Conservation (phyloP, 805 yeast genomes). For the Lachancea cidri region DNA sequence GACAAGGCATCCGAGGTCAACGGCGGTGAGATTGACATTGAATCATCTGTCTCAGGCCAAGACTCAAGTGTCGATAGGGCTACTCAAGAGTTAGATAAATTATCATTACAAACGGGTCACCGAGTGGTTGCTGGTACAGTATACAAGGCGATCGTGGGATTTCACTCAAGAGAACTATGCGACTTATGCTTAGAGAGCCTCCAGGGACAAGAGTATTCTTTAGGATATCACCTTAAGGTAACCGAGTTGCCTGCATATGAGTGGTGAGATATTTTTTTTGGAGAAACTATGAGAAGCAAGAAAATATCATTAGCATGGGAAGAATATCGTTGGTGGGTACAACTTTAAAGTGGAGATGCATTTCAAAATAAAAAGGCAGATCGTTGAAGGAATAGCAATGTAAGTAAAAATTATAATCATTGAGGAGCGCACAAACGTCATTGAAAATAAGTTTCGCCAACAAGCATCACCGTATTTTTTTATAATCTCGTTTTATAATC, state of each 20-base stretch:
- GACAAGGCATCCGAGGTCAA: neutral
- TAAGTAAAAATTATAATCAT: neutral
- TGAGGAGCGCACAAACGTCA: too few species aligned
- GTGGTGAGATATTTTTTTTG: constrained; percentile 1
- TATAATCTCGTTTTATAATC: too few species aligned
- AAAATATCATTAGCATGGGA: neutral
- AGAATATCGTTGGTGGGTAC: too few species aligned
- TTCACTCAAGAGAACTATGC: constrained; percentile 27
- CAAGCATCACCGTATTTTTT: too few species aligned
- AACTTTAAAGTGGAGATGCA: too few species aligned
- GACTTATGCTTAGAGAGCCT: constrained; percentile 23
- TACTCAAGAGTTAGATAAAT: neutral
- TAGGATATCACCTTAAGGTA: constrained; percentile 25
- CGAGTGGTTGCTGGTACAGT: constrained; percentile 16
- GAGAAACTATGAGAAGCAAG: neutral
- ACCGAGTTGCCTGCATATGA: constrained; percentile 23
- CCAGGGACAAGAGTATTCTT: constrained; percentile 28
- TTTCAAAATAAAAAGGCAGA: neutral
- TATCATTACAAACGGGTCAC: neutral
- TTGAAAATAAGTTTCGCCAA: too few species aligned
- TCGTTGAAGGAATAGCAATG: constrained; percentile 1
- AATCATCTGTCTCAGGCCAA: neutral
- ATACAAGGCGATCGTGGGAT: constrained; percentile 33
- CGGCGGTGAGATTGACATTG: neutral
- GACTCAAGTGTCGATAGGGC: neutral